Conservation (phyloP, 2,329 filamentous ascomycete genomes). For the Cyphellophora europaea region DNA sequence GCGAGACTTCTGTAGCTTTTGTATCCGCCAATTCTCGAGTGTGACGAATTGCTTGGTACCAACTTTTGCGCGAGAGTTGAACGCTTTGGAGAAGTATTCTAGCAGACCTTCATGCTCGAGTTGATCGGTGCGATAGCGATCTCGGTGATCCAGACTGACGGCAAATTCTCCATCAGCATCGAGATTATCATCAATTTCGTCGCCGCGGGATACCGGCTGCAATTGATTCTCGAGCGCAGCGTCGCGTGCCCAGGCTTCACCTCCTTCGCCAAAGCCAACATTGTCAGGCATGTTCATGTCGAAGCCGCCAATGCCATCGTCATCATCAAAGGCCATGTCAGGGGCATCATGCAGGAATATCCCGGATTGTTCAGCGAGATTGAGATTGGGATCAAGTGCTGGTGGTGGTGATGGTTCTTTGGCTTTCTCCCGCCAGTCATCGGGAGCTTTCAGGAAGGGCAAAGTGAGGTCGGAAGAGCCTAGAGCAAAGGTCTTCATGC, state of each 20-base stretch:
- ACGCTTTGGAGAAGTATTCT: conserved; percentile 93
- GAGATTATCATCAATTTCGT: conserved; percentile 44
- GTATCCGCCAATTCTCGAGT: conserved; percentile 97
- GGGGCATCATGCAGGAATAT: conserved; percentile 83
- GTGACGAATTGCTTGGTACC: conserved; percentile 81
- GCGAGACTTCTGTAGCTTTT: conserved; percentile 76
- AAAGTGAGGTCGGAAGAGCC: conserved; percentile 81
- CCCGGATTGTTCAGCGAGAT: conserved; percentile 59
- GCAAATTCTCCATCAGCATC: conserved; percentile 62
- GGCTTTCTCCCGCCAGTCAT: conserved; percentile 70
- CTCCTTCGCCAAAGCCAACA: conserved; percentile 86
- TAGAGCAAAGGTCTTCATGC: conserved; percentile 85
- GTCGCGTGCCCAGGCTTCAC: conserved; percentile 89
- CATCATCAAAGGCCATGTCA: conserved; percentile 72
- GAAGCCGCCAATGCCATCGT: conserved; percentile 52
- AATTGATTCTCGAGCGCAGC: conserved; percentile 80
- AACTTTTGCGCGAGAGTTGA: conserved; percentile 43
- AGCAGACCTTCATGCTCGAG: conserved; percentile 80
- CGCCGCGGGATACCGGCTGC: conserved; percentile 53
- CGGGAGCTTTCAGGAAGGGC: conserved; percentile 79
- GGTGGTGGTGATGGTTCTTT: conserved; percentile 32
- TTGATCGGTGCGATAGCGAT: conserved; percentile 42
- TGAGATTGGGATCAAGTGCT: conserved; percentile 20
- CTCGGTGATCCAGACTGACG: conserved; percentile 66
- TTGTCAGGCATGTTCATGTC: conserved; percentile 52